These are phyloP conservation scores for Cymodocea nodosa DNA, from an alignment of 116 monocot species.

Conservation along the genomic window DNA sequence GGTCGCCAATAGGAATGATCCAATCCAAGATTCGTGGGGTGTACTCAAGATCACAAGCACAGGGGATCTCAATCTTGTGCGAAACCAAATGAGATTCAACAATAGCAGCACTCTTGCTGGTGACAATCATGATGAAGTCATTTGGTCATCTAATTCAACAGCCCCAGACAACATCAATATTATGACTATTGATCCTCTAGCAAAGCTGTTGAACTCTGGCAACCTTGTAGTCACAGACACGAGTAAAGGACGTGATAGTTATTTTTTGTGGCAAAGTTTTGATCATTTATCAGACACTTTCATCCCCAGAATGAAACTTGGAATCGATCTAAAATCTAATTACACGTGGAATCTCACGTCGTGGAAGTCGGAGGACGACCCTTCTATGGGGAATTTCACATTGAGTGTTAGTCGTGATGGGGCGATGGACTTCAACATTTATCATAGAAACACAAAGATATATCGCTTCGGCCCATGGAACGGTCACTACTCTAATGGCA, in stretches of 20 bases:
- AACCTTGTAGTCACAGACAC: constrained; percentile 29
- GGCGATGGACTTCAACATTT: neutral
- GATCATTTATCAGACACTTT: constrained; percentile 40
- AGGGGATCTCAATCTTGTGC: constrained; percentile 10
- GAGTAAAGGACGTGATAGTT: neutral
- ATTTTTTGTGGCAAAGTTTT: constrained; percentile 41
- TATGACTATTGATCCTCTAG: neutral
- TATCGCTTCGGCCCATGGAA: constrained; percentile 9
- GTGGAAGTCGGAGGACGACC: constrained; percentile 20
- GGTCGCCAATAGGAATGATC: constrained; percentile 9
- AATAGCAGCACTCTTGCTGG: neutral
- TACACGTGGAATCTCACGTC: constrained; percentile 9
- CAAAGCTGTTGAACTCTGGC: constrained; percentile 25
- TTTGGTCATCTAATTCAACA: neutral
- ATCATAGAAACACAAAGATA: no score
- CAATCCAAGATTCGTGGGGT: constrained; percentile 2
- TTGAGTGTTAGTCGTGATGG: constrained; percentile 5
- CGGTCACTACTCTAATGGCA: neutral
- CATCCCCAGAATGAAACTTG: constrained; percentile 35
- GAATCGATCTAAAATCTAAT: constrained; percentile 4
- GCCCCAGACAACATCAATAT: neutral
- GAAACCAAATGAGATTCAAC: neutral
- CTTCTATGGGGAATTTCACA: constrained; percentile 15
- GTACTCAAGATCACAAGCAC: constrained; percentile 2
- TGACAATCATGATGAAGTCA: neutral